Evolutionary conservation across 345 rosid species (phyloP).

Genomic region (Populus ilicifolia): DNA sequence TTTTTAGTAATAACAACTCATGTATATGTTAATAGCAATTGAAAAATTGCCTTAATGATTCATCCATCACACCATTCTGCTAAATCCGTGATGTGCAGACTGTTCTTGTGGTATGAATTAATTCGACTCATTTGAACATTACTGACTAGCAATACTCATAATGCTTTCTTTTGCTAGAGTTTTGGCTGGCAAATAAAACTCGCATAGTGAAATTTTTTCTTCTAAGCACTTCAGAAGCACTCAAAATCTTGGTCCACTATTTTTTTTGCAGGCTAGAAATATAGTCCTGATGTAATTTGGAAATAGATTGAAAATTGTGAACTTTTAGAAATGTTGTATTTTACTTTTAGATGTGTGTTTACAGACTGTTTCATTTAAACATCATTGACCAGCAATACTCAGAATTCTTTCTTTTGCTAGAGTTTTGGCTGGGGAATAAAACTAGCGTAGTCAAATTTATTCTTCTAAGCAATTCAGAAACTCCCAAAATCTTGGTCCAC

Average conservation of each 20-base stretch:
- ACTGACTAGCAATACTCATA: background rate
- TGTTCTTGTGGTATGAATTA: background rate
- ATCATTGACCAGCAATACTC: background rate
- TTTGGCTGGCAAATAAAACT: background rate
- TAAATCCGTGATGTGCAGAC: background rate
- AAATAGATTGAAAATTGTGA: background rate
- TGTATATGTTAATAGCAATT: background rate
- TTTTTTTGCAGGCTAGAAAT: background rate
- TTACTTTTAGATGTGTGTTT: background rate
- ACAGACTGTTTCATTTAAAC: background rate
- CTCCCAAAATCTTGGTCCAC: background rate
- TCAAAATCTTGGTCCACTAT: background rate
- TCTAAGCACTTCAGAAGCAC: background rate
- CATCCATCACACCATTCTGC: background rate
- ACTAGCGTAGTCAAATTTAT: background rate
- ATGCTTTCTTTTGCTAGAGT: background rate
- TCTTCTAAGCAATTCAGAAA: background rate
- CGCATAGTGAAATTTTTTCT: background rate
- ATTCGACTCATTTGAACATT: background rate
- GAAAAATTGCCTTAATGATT: background rate
- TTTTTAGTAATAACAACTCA: background rate
- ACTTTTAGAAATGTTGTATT: background rate
- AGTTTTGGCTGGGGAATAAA: background rate
- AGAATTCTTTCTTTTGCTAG: background rate
- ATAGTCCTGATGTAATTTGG: background rate